phyloP scores from a whole-genome alignment of 2,329 filamentous ascomycete species.

The Cryphonectria japonica region DNA sequence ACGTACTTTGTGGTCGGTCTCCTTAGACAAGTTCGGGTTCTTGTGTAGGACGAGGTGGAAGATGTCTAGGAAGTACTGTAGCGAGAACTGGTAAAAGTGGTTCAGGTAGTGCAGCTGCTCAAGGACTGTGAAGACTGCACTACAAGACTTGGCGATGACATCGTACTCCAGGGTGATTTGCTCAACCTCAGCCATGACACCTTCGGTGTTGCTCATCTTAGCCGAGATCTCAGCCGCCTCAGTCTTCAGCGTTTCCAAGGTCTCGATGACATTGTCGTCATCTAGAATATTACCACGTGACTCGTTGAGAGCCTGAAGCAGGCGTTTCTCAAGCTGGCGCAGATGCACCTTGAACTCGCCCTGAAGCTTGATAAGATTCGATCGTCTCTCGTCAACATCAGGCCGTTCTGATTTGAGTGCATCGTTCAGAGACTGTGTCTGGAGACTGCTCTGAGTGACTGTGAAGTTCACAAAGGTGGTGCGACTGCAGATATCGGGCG shows the following conservation, averaged over 20 bases:
- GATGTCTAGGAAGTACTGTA: slow-evolving; percentile 97
- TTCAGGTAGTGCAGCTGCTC: slow-evolving; percentile 98
- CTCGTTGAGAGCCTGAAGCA: slow-evolving; percentile 94
- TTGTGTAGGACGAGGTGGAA: slow-evolving; percentile 89
- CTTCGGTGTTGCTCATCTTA: slow-evolving; percentile 96
- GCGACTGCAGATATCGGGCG: slow-evolving; percentile 95
- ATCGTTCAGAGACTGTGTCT: slow-evolving; percentile 96
- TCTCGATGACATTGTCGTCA: slow-evolving; percentile 97
- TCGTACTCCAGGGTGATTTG: slow-evolving; percentile 94
- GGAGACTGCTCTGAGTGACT: slow-evolving; percentile 96
- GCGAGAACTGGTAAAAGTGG: slow-evolving; percentile 98
- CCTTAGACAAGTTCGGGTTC: slow-evolving; percentile 72
- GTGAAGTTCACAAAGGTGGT: slow-evolving; percentile 99
- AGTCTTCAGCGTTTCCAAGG: slow-evolving; percentile 95
- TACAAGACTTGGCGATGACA: slow-evolving; percentile 91
- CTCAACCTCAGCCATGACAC: slow-evolving; percentile 97
- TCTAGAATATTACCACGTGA: slow-evolving; percentile 97
- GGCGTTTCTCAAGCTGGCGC: slow-evolving; percentile 88
- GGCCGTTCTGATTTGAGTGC: slow-evolving; percentile 97
- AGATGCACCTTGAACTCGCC: slow-evolving; percentile 99
- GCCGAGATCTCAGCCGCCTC: slow-evolving; percentile 94
- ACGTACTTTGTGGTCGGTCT: slow-evolving; percentile 76
- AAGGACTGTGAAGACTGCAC: slow-evolving; percentile 93
- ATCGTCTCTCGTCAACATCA: slow-evolving; percentile 93
- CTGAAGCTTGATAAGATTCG: slow-evolving; percentile 97